Percentiles rank a stretch among this genome's conserved stretches.
Evolutionary conservation across 2,329 filamentous ascomycete genomes (phyloP).

Genomic region (Beauveria sp.): DNA sequence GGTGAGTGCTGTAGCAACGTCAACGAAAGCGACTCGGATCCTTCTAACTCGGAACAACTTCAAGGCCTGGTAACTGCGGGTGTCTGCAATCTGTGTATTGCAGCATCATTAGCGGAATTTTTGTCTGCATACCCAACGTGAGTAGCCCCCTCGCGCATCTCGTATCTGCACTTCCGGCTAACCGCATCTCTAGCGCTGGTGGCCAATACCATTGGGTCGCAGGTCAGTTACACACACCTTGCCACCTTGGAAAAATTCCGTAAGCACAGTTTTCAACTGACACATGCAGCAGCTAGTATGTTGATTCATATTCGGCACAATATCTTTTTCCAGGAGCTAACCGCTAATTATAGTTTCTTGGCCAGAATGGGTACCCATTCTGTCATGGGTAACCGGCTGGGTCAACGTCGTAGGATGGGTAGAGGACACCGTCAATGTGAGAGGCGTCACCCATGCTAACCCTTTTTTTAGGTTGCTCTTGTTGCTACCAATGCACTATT

Average conservation of each 20-base stretch:
- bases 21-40: not conserved
- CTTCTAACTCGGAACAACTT: not conserved
- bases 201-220: slow-evolving; percentile 68
- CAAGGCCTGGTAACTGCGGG: slow-evolving; percentile 24
- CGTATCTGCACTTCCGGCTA: not conserved
- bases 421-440: not conserved
- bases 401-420: slow-evolving; percentile 62
- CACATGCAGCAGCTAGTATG: slow-evolving; percentile 9
- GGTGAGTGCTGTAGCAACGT: slow-evolving; percentile 30
- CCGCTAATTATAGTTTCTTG: slow-evolving; percentile 14
- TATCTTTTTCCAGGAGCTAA: not conserved
- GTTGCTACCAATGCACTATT: slow-evolving; percentile 62
- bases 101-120: slow-evolving; percentile 62
- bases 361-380: slow-evolving; percentile 18
- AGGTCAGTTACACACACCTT: slow-evolving; percentile 33
- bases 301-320: not conserved
- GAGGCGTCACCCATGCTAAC: not conserved
- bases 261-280: slow-evolving; percentile 35
- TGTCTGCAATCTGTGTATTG: slow-evolving; percentile 36
- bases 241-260: slow-evolving; percentile 33
- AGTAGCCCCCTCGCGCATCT: not conserved
- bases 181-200: slow-evolving; percentile 29
- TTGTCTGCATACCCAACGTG: slow-evolving; percentile 51
- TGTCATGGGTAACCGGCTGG: slow-evolving; percentile 40
- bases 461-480: slow-evolving; percentile 39